Evolutionary conservation across 352 stramenopile genomes (phyloP).

Genomic region (Globisporangium solare): DNA sequence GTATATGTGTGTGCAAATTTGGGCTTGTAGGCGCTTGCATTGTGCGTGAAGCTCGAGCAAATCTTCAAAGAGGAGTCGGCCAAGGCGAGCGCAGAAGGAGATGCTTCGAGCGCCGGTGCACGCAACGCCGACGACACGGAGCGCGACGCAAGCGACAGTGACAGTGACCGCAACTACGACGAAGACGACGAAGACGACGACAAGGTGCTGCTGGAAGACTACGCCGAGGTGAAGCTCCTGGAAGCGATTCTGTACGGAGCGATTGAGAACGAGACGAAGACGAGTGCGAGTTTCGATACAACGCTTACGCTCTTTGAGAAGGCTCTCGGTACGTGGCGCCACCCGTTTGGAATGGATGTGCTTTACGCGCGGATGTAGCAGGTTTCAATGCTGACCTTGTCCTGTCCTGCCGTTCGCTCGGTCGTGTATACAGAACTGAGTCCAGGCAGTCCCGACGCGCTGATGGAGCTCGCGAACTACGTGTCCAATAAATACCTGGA

Average conservation of each 20-base stretch:
- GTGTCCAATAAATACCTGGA: slow-evolving; percentile 38
- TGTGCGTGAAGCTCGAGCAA: slow-evolving; percentile 29
- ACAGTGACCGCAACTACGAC: slow-evolving; percentile 4
- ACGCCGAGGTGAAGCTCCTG: slow-evolving; percentile 52
- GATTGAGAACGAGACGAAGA: slow-evolving; percentile 27
- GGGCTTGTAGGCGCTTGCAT: slow-evolving; percentile 15
- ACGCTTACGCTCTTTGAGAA: slow-evolving; percentile 56
- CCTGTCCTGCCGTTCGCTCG: no score
- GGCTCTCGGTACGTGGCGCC: slow-evolving; percentile 28
- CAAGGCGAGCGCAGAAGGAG: slow-evolving; percentile 5
- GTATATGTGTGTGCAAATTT: background rate
- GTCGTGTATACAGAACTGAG: slow-evolving; percentile 28
- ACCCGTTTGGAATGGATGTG: background rate
- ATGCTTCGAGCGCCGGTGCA: background rate
- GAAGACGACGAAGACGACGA: slow-evolving; percentile 39
- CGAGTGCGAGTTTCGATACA: slow-evolving; percentile 28
- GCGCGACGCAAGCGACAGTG: slow-evolving; percentile 3
- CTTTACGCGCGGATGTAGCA: background rate
- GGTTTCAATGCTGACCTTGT: no score
- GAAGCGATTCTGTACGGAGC: slow-evolving; percentile 55
- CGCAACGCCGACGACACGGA: background rate
- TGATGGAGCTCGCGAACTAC: slow-evolving; percentile 78
- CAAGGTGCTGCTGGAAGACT: slow-evolving; percentile 39
- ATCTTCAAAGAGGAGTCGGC: slow-evolving; percentile 30
- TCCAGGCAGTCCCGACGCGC: slow-evolving; percentile 45